A percentile compares a stretch with the other conserved stretches of the same genome.
Conservation (phyloP, 441 rosid species). For the Pelargonium myrrhifolium region DNA sequence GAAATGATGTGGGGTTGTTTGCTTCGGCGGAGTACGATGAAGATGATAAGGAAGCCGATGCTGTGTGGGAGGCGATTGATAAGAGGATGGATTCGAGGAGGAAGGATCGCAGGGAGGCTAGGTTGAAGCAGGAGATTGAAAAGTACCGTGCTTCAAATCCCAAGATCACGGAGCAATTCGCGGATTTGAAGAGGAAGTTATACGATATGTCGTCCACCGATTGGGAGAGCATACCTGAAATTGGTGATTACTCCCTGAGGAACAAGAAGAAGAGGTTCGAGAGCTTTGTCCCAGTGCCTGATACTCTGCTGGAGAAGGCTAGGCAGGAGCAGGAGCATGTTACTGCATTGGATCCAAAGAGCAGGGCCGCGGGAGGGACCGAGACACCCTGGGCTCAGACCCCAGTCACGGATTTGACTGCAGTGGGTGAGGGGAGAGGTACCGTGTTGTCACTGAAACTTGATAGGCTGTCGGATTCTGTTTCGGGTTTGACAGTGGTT, state of each 20-base stretch:
- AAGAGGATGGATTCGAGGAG: constrained; percentile 22
- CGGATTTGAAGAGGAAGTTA: constrained; percentile 22
- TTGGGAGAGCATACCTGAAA: constrained; percentile 21
- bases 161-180: constrained; percentile 17
- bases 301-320: constrained; percentile 18
- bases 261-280: constrained; percentile 21
- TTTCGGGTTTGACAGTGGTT: constrained; percentile 7
- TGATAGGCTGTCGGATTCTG: constrained; percentile 20
- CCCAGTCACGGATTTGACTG: constrained; percentile 8
- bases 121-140: constrained; percentile 17
- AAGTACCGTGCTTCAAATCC: constrained; percentile 15
- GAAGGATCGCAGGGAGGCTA: constrained; percentile 20
- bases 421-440: constrained; percentile 17
- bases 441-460: constrained; percentile 16
- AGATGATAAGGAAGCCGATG: constrained; percentile 21
- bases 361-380: constrained; percentile 11
- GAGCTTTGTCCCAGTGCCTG: constrained; percentile 14
- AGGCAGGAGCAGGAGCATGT: constrained; percentile 20
- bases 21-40: constrained; percentile 23
- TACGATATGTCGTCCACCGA: constrained; percentile 16
- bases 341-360: constrained; percentile 21
- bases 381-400: constrained; percentile 16
- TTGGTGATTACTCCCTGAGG: constrained; percentile 14
- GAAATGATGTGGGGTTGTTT: constrained; percentile 20
- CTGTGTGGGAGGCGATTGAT: constrained; percentile 22